Base-by-base conservation (phyloP, 306 rosid genomes). In the Trichosanthes truncata region DNA sequence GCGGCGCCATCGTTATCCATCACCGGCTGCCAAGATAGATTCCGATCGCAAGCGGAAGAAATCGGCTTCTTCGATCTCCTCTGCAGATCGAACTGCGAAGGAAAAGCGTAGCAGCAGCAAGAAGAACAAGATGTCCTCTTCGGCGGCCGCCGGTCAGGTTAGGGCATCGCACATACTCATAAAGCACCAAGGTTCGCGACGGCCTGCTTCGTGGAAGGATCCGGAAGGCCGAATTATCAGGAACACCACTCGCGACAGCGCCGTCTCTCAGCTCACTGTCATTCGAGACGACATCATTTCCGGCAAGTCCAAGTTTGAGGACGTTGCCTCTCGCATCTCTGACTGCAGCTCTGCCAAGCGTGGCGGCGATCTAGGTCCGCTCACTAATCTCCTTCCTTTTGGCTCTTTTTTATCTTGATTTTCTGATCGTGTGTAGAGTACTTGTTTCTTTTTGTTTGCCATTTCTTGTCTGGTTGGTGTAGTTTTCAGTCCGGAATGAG, bases 341-440 rank as follows among this genome's bases (percentile, higher is more conserved):
- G 99, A 95, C 84, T 95, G 99, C 82, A 93, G 92, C 89, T 93
- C 97, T 61, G 97, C 99, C 84, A 95, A 95, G 84, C 97, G 98
- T 17, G 97, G 94, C 52, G 99, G 99, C 33, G 99, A 95, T 88
- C 96, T 95, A 0, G 97, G 99, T 95, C 9, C 31, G 91, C 78
- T 12, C 7, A 18, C 20, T 48, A 25, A 55, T 21, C 13, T 31
- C 33, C 12, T 59, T 41, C 20, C 5, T 20, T 14, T 69, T 7
- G 13, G 4, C 18, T 55, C 4, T 71, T 57, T 36, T 9, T 13
- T 76, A 20, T 14, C 7, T 23, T 18, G 13, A 41, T 49, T 29
- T 65, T 40, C 9, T 40, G 13, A 20, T n/a, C 26, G 49, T 18
- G 38, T 4, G 29, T 75, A 3, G 25, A 38, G 29, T 38, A 71